Base-by-base conservation (phyloP, 179 eudicot genomes). In the Patellifolia procumbens region DNA sequence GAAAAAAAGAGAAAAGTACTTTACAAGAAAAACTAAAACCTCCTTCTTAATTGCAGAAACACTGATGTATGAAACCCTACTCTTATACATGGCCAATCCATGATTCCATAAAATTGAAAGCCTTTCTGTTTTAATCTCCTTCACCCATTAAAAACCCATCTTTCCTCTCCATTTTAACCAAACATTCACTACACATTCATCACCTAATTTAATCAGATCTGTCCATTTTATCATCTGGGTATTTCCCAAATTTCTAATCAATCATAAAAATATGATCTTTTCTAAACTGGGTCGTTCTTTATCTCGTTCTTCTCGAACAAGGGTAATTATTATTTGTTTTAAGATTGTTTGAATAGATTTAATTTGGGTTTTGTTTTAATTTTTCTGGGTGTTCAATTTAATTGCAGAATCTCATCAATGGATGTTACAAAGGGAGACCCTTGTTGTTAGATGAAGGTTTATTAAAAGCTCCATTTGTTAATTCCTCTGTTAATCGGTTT, bases 281-380 rank as follows among this genome's bases (percentile, higher is more conserved):
- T 87, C 91, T 2, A 81, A 74, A 78, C 58, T 91, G 20, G 85
- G 90, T 28, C 84, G 89, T 63, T 91, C 95, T 19, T 10, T 90
- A n/a, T 67, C 91, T 22, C 92, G 92, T 59, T 83, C 90, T 20
- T 84, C 90, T 63, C 90, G 89, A 68, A 66, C 86, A 26, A 83
- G 79, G 82, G 95, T 88, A 80, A 73, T 45, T 9, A 5, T 45
- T 56, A 28, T 4, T 45, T 16, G 46, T 8, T 0, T 35, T 13
- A 8, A 43, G 35, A 17, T 2, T 10, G 2, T 11, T 29, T 60
- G 37, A 60, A 63, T 0, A 5, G 28, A 2, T 19, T 22, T 46
- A 34, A 13, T 34, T 22, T 58, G 80, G 69, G 75, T 39, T 69
- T 13, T 35, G 17, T 1, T 72, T 22, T 7, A 11, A 7, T 7